Conservation (phyloP, 78 protist genomes). For the Dictyostelium brefeldianum region DNA sequence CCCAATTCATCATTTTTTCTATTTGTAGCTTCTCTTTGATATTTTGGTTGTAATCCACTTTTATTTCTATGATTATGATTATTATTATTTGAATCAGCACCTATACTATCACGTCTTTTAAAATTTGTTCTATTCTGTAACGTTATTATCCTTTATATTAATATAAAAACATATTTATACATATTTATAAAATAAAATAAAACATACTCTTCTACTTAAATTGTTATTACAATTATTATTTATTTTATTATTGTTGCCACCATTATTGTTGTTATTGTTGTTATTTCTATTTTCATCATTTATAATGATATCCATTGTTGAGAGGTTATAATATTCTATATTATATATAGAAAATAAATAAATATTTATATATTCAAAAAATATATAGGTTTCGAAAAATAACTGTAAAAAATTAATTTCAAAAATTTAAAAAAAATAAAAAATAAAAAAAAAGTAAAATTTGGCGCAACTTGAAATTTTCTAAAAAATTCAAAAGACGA, state of each 20-base stretch:
- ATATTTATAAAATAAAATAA: neutral
- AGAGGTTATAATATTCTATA: neutral
- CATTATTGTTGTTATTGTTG: neutral
- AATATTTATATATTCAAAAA: too few species aligned
- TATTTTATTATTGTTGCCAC: too few species aligned
- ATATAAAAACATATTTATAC: neutral
- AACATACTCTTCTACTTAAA: constrained; percentile 6
- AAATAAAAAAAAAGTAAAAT: too few species aligned
- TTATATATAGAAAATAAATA: neutral
- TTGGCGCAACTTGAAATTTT: neutral
- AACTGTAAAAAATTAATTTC: neutral
- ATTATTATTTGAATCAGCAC: too few species aligned
- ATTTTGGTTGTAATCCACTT: neutral
- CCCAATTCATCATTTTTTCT: neutral
- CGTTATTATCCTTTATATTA: neutral
- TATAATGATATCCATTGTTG: neutral
- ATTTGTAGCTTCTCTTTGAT: neutral
- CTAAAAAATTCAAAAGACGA: too few species aligned
- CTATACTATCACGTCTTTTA: constrained; percentile 3
- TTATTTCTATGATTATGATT: too few species aligned
- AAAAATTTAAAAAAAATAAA: neutral
- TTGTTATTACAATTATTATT: too few species aligned
- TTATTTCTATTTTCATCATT: neutral
- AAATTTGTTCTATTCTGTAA: neutral
- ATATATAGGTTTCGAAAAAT: too few species aligned